Percentiles rank a stretch among this genome's conserved stretches.
These are phyloP conservation scores for Fusarium palustre DNA, from an alignment of 2,329 filamentous ascomycete genomes.

Conservation along the genomic window DNA sequence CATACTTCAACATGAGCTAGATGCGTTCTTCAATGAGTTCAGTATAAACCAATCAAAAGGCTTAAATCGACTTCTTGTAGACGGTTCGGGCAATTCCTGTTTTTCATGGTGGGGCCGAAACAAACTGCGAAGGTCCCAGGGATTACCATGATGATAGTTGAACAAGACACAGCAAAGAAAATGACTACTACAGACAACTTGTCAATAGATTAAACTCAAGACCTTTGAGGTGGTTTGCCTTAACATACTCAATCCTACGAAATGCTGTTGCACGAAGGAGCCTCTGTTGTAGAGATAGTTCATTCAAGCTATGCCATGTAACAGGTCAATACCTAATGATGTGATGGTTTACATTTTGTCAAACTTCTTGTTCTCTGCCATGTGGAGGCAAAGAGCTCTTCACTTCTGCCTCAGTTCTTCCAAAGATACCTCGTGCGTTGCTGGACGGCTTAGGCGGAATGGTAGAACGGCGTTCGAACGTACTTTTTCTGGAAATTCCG, in stretches of 20 bases:
- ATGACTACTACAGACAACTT: not conserved
- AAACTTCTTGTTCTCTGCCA: not conserved
- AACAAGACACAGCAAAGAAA: no score
- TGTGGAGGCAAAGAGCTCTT: no score
- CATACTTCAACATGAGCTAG: not conserved
- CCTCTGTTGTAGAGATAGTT: not conserved
- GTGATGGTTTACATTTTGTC: not conserved
- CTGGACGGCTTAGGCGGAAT: no score
- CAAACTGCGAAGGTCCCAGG: no score
- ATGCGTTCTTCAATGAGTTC: not conserved
- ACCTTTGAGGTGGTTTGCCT: no score
- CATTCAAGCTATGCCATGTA: not conserved
- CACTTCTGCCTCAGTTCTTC: no score
- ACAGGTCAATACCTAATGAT: not conserved
- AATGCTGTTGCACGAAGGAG: not conserved
- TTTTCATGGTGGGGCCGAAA: not conserved
- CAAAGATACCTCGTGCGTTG: no score
- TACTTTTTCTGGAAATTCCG: no score
- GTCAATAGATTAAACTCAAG: not conserved
- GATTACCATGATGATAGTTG: no score
- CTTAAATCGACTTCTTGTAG: not conserved
- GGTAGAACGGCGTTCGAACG: no score
- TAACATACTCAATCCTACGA: no score
- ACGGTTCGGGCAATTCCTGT: not conserved
- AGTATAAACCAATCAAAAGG: not conserved